Base-by-base conservation (phyloP, 2,329 filamentous ascomycete species). In the Chalaropsis ovoidea region DNA sequence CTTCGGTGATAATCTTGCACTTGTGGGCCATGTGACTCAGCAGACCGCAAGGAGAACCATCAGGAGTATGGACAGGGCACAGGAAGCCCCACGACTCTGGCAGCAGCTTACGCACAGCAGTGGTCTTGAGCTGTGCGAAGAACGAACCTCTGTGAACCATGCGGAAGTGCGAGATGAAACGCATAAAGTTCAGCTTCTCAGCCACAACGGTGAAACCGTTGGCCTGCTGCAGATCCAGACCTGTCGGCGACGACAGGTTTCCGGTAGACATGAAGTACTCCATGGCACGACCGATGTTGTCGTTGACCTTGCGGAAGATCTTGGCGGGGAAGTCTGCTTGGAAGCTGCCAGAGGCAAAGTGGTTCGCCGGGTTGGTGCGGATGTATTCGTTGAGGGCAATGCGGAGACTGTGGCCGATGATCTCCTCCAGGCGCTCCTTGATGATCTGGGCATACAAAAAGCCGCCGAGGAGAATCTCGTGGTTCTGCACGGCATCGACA, bases 101-200 rank as follows among this genome's bases (percentile, higher is more conserved):
- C 22, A 97, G 78, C 70, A 99, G 79, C 76, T 97, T 99, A 78
- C 94, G 85, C 62, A 99, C 94, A 0, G 94, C 94, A 0, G 94
- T 99, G 0, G 94, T 99, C 77, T 96, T 97, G 69, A 99, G 78
- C 74, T 97, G 90, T 2, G 94, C 94, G 75, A 99, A 99, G 82
- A 99, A 99, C 74, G 90, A 94, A 80, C 94, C 94, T 85, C 94
- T 86, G 78, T 99, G 94, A 67, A 99, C 90, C 91, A 96, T 96
- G 70, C 94, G 88, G 82, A 99, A 99, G 76, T 99, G 94, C 75
- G 90, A 94, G 78, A 99, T 95, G 78, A 97, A 99, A 72, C 94
- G 90, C 72, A 95, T 85, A 75, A 97, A 99, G 78, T 99, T 99
- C 74, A 99, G 93, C 81, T 97, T 97, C 75, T 99, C 94, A 2